phyloP scores from a whole-genome alignment of 176 grass and related monocot species.

The Oryza nivara region DNA sequence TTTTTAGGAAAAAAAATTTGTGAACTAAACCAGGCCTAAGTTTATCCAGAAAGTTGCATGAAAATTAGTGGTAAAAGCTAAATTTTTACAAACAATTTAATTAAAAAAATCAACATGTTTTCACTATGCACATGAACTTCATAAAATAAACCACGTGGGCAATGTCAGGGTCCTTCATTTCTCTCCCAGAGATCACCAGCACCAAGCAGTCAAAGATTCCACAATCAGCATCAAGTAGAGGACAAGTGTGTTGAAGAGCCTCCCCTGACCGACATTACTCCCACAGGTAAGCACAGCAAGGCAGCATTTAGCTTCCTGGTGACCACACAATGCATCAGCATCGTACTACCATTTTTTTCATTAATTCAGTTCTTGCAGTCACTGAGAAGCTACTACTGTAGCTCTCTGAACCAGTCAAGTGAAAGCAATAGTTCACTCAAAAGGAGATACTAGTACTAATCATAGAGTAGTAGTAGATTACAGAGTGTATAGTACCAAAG shows the following conservation, averaged over 20 bases:
- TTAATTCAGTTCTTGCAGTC: background rate
- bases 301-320: constrained; percentile 38
- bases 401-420: constrained; percentile 2
- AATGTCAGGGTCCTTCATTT: constrained; percentile 25
- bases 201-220: constrained; percentile 48
- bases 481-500: background rate
- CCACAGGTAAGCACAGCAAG: background rate
- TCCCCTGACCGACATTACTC: constrained; percentile 21
- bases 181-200: background rate
- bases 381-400: background rate
- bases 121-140: constrained; percentile 7
- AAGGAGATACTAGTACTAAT: background rate
- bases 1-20: too few species aligned
- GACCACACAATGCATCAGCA: constrained; percentile 31
- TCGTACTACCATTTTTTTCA: constrained; percentile 13
- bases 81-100: background rate
- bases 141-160: constrained; percentile 15
- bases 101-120: background rate
- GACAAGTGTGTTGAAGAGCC: constrained; percentile 15
- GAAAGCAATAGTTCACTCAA: constrained; percentile 19
- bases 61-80: background rate
- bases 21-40: background rate
- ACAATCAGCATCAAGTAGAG: constrained; percentile 11
- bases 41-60: background rate
- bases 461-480: too few species aligned